A percentile compares a stretch with the other conserved stretches of the same genome.
phyloP scores from a whole-genome alignment of 2,329 filamentous ascomycete species.

The Cadophora malorum region DNA sequence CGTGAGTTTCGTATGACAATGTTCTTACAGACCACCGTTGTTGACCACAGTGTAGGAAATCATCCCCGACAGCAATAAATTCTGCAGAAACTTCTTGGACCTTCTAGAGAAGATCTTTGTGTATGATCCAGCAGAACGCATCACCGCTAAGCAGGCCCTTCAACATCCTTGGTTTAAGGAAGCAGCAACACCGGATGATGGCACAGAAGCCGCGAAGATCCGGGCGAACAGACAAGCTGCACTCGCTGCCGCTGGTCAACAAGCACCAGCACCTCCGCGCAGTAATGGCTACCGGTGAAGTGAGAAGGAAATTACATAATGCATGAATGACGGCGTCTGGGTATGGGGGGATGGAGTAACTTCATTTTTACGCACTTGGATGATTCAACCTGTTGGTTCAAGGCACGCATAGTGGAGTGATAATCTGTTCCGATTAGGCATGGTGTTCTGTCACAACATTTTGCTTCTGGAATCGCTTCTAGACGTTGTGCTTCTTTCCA shows the following conservation, averaged over 20 bases:
- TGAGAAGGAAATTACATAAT: slow-evolving; percentile 30
- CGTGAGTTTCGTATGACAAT: slow-evolving; percentile 51
- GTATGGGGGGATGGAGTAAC: slow-evolving; percentile 29
- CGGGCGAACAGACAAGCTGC: slow-evolving; percentile 46
- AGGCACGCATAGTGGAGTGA: slow-evolving; percentile 32
- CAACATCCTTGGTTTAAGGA: slow-evolving; percentile 74
- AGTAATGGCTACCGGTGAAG: slow-evolving; percentile 41
- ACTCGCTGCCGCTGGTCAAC: slow-evolving; percentile 27
- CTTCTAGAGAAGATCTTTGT: slow-evolving; percentile 71
- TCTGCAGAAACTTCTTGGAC: slow-evolving; percentile 68
- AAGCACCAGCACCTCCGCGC: slow-evolving; percentile 29
- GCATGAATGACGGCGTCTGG: slow-evolving; percentile 44
- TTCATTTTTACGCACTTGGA: slow-evolving; percentile 38
- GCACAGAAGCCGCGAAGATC: slow-evolving; percentile 71
- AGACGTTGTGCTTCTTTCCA: slow-evolving; percentile 21
- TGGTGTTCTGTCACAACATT: slow-evolving; percentile 29
- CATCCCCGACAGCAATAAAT: slow-evolving; percentile 64
- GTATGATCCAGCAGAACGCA: slow-evolving; percentile 69
- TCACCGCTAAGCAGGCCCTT: slow-evolving; percentile 70
- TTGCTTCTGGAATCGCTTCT: slow-evolving; percentile 26
- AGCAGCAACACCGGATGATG: slow-evolving; percentile 66
- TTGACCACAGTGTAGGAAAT: slow-evolving; percentile 60
- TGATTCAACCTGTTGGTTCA: slow-evolving; percentile 33
- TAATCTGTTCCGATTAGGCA: slow-evolving; percentile 37
- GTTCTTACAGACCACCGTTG: not conserved